A percentile compares a stretch with the other conserved stretches of the same genome.
phyloP scores from a whole-genome alignment of 2,329 filamentous ascomycete species.

The Mycosphaerella sp. region DNA sequence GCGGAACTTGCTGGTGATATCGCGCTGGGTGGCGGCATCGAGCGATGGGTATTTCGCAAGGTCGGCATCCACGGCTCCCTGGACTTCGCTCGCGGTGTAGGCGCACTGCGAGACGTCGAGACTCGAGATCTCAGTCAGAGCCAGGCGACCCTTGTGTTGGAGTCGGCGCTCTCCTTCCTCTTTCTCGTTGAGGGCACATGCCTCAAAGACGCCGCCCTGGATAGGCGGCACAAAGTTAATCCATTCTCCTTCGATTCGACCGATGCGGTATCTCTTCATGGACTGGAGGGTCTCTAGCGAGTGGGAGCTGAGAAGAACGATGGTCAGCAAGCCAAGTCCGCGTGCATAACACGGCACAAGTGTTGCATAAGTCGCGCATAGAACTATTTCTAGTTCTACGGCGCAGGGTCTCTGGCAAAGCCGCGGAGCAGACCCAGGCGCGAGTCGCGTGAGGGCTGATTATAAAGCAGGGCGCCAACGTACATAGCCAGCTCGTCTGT shows the following conservation, averaged over 20 bases:
- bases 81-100: slow-evolving; percentile 34
- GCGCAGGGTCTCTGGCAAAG: background rate
- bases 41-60: slow-evolving; percentile 46
- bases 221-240: slow-evolving; percentile 82
- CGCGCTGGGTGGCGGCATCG: slow-evolving; percentile 49
- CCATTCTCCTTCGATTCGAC: slow-evolving; percentile 72
- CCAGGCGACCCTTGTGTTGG: slow-evolving; percentile 2
- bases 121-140: slow-evolving; percentile 7
- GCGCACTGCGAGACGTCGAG: slow-evolving; percentile 24
- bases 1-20: slow-evolving; percentile 53
- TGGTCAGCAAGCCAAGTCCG: background rate
- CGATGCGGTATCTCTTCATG: slow-evolving; percentile 77
- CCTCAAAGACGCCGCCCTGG: slow-evolving; percentile 71
- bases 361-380: background rate
- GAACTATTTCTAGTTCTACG: too few species aligned
- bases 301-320: slow-evolving; percentile 36
- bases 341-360: background rate
- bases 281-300: slow-evolving; percentile 45
- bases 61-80: slow-evolving; percentile 37
- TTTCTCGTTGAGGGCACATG: background rate
- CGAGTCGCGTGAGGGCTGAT: slow-evolving; percentile 33
- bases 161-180: slow-evolving; percentile 1
- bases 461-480: slow-evolving; percentile 57
- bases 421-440: background rate
- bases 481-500: slow-evolving; percentile 57